Evolutionary conservation across 2,329 filamentous ascomycete genomes (phyloP).

Genomic region (Meredithiella fracta): DNA sequence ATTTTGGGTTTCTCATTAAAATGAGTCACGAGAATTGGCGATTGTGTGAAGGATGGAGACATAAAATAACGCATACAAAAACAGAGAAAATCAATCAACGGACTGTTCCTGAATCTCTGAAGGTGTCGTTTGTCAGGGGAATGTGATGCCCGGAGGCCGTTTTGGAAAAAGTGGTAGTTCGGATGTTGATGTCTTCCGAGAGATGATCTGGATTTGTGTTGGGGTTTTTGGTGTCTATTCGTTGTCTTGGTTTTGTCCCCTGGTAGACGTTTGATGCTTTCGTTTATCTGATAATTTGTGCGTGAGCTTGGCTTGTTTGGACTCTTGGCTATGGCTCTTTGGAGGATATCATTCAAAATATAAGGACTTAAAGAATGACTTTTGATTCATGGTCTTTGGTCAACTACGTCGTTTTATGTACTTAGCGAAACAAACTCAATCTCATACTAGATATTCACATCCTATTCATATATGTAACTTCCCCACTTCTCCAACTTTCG

Average conservation of each 20-base stretch:
- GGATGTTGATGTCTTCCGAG: not conserved
- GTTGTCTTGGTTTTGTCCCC: too few species aligned
- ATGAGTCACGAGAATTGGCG: not conserved
- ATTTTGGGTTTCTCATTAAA: not conserved
- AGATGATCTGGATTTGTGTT: too few species aligned
- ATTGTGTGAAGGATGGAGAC: conserved; percentile 5
- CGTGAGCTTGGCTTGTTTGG: not conserved
- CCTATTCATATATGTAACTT: too few species aligned
- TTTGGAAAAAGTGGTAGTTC: not conserved
- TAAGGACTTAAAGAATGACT: too few species aligned
- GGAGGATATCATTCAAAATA: too few species aligned
- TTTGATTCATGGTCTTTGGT: too few species aligned
- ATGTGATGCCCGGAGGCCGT: not conserved
- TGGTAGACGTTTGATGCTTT: too few species aligned
- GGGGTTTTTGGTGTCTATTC: too few species aligned
- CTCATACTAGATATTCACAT: too few species aligned
- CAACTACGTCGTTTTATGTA: too few species aligned
- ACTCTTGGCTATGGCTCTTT: not conserved
- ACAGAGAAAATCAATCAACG: conserved; percentile 12
- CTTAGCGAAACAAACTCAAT: too few species aligned
- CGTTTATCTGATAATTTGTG: too few species aligned
- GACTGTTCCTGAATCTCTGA: conserved; percentile 20
- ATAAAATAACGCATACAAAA: conserved; percentile 3
- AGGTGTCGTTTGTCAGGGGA: not conserved
- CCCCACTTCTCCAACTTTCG: not conserved